Conservation (phyloP, 768 basidiomycete species). For the Russula foetens region DNA sequence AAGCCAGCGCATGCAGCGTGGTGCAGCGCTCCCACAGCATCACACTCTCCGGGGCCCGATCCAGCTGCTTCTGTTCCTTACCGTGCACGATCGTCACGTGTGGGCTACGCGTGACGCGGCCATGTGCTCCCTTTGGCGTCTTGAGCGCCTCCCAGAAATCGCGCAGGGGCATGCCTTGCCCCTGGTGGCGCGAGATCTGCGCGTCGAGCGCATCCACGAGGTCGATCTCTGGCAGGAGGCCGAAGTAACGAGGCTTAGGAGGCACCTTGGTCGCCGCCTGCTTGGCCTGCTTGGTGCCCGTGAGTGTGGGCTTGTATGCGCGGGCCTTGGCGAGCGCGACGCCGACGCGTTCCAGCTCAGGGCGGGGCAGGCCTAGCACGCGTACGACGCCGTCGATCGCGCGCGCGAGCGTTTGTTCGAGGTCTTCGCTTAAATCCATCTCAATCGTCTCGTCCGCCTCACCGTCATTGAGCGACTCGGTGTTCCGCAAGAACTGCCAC, state of each 20-base stretch:
- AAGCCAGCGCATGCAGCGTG: conserved; percentile 30
- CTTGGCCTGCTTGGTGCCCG: conserved; percentile 22
- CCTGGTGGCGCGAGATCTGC: conserved; percentile 30
- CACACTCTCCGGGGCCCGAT: conserved; percentile 25
- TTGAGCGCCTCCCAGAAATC: conserved; percentile 45
- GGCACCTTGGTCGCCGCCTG: conserved; percentile 16
- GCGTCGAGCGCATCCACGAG: conserved; percentile 40
- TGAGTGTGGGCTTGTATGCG: conserved; percentile 34
- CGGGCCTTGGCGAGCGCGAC: conserved; percentile 39
- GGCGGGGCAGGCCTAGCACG: conserved; percentile 46
- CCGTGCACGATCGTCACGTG: conserved; percentile 86
- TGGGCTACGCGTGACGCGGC: conserved; percentile 50
- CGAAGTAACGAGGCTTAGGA: conserved; percentile 61
- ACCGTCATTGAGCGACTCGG: conserved; percentile 48
- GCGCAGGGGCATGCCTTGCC: conserved; percentile 24
- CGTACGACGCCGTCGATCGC: conserved; percentile 51
- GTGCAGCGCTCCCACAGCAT: conserved; percentile 47
- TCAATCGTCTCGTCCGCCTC: conserved; percentile 67
- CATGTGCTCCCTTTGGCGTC: conserved; percentile 12
- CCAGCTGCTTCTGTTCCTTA: conserved; percentile 24
- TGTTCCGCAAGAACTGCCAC: conserved; percentile 62
- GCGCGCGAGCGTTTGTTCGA: conserved; percentile 46
- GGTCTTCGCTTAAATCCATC: conserved; percentile 49
- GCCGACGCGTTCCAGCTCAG: conserved; percentile 46
- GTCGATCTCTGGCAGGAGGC: conserved; percentile 65